Evolutionary conservation across 257 asterid species (phyloP), one percentile per base, ranked within the genome.

Genomic region (Nyctanthes arbortristis): DNA sequence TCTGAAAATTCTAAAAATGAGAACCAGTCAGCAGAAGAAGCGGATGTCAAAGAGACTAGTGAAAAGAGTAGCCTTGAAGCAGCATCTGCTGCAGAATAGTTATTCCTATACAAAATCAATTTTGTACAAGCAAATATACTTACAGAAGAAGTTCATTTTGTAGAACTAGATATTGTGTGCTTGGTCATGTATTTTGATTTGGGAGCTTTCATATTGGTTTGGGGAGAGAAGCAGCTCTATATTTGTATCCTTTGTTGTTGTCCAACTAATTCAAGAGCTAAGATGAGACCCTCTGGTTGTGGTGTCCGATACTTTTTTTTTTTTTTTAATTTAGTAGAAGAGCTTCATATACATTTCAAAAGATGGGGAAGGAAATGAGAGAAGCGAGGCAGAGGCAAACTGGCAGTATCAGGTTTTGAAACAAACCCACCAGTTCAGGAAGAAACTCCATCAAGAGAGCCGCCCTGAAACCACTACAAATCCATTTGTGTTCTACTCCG

Each of bases 1-100:
- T 93, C 95, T 12, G 79, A 83, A 45, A 91, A 87, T 73, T 75
- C 84, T 7, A 79, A 86, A 75, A 58, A 70, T 0, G 75, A 8
- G 43, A 82, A 49, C 58, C 75, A 61, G 65, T 33, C 76, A 27
- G 89, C 79, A 61, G 84, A 57, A 40, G 68, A 56, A 55, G 81
- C 63, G 4, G 81, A 67, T 61, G 84, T 43, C 13, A 43, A 59
- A 24, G 84, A 75, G 59, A 72, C 82, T 32, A 49, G 61, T 54
- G 77, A 22, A 64, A 83, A 73, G 60, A 80, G 70, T 35, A 65
- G 66, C 72, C 61, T 78, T 0, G 81, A 78, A 69, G 56, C 82
- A 52, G 49, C 81, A 58, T 32, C 85, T 25, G 43, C 78, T 0
- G 75, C 69, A 58, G 79, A 75, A 30, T 80, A 80, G 64, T 45